A percentile compares a stretch with the other conserved stretches of the same genome.
phyloP scores from a whole-genome alignment of 768 basidiomycete genomes.

The Tulasnella sp. region DNA sequence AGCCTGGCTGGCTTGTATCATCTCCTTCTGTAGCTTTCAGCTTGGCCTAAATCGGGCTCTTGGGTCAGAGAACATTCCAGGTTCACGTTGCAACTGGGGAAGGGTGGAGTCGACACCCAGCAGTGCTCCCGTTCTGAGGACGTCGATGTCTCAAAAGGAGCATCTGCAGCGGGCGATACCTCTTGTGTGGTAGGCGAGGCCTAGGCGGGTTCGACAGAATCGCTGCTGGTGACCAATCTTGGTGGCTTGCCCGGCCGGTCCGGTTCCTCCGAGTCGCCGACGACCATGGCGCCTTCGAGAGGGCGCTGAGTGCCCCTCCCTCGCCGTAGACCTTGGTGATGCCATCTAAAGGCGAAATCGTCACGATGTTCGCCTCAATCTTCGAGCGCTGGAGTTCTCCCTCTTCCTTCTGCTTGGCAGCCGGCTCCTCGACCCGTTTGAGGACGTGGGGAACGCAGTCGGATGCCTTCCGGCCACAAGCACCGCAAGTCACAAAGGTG shows the following conservation, averaged over 20 bases:
- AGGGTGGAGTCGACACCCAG: slow-evolving; percentile 24
- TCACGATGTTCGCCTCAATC: neutral
- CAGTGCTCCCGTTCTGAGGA: neutral
- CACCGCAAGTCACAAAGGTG: slow-evolving; percentile 29
- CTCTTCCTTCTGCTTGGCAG: neutral
- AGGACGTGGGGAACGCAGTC: slow-evolving; percentile 25
- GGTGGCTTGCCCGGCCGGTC: slow-evolving; percentile 3
- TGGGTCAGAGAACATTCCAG: slow-evolving; percentile 21
- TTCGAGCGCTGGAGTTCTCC: slow-evolving; percentile 24
- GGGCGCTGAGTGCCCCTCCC: slow-evolving; percentile 8
- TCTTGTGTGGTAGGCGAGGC: neutral
- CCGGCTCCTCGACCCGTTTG: neutral
- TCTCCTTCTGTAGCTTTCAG: slow-evolving; percentile 22
- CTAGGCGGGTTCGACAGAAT: neutral
- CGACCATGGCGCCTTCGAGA: neutral
- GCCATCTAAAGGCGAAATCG: neutral
- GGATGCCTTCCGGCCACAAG: slow-evolving; percentile 26
- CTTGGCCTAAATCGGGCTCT: neutral
- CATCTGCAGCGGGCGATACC: neutral
- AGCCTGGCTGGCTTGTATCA: slow-evolving; percentile 11
- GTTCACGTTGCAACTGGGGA: slow-evolving; percentile 4
- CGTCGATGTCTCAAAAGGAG: neutral
- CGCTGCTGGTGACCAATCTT: neutral
- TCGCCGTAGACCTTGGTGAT: neutral
- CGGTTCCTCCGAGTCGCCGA: neutral